Percentiles rank a stretch among this genome's conserved stretches.
phyloP scores from a whole-genome alignment of 2,329 filamentous ascomycete species.

The Macroventuria anomochaeta region DNA sequence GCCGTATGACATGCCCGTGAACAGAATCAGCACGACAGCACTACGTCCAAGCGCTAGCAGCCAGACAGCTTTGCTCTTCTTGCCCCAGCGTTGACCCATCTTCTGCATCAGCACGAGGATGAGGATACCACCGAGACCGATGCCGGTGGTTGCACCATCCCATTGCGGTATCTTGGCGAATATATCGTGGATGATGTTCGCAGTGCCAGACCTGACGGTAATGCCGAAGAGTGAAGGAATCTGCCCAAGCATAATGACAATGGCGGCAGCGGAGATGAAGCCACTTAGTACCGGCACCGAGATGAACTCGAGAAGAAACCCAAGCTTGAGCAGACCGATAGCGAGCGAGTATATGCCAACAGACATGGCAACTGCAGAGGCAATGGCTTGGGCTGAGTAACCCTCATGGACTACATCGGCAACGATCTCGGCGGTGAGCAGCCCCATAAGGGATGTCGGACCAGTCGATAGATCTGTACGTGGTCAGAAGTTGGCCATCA shows the following conservation, averaged over 20 bases:
- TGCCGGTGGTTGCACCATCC: slow-evolving; percentile 64
- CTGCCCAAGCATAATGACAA: slow-evolving; percentile 71
- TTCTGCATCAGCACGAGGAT: slow-evolving; percentile 64
- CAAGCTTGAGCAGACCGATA: slow-evolving; percentile 67
- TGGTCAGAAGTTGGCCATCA: slow-evolving; percentile 46
- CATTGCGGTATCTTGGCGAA: slow-evolving; percentile 63
- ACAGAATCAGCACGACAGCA: slow-evolving; percentile 66
- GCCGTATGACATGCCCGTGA: slow-evolving; percentile 68
- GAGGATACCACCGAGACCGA: slow-evolving; percentile 65
- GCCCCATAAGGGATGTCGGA: slow-evolving; percentile 69
- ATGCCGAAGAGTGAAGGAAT: slow-evolving; percentile 66
- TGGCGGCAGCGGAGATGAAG: slow-evolving; percentile 70
- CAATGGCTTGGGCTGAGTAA: slow-evolving; percentile 62
- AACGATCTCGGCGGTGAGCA: slow-evolving; percentile 68
- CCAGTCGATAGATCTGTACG: slow-evolving; percentile 67
- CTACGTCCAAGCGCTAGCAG: slow-evolving; percentile 66
- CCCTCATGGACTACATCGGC: slow-evolving; percentile 57
- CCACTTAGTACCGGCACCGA: slow-evolving; percentile 69
- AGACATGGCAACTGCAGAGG: slow-evolving; percentile 67
- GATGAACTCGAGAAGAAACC: slow-evolving; percentile 70
- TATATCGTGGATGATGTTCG: slow-evolving; percentile 65
- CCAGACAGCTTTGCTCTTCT: slow-evolving; percentile 64
- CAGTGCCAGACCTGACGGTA: slow-evolving; percentile 59
- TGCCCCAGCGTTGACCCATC: slow-evolving; percentile 65
- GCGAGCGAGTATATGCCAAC: slow-evolving; percentile 67